Base-by-base conservation (phyloP, 805 yeast genomes). In the Yamadazyma sp. region DNA sequence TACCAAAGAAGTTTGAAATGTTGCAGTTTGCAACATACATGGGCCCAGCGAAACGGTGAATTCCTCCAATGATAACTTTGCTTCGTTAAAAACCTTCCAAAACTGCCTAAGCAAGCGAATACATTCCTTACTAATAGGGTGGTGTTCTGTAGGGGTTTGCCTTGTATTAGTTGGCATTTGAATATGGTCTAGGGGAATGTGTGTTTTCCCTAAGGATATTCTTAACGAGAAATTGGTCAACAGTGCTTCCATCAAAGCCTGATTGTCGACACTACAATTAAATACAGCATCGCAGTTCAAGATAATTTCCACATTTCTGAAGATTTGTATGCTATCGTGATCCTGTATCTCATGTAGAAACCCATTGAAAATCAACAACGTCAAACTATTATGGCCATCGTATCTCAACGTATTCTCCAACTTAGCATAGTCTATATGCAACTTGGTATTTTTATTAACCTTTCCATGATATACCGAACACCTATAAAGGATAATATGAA, bases 31-130 rank as follows among this genome's bases (percentile, higher is more conserved):
- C 21, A 51, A 23, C 6, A 37, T 37, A 6, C 49, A 28, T 6
- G 52, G 48, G 3, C 51, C 49, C 38, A 48, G 47, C 7, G 50
- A 21, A 27, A 57, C 17, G n/a, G 44, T 41, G 25, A 57, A 47
- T 23, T 62, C 62, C 34, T 61, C 67, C 9, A 62, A 26, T 4
- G 48, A 44, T 16, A 58, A 25, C 16, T 52, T 41, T 47, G 16
- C 47, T 33, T 32, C 45, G 15, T 28, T 36, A 15, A 51, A 34
- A 1, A 39, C 36, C 10, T 33, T 31, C 45, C 47, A 39, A 19
- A 48, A 34, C 13, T 37, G 32, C 25, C 41, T 32, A 6, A 44
- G 13, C 3, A 33, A 6, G 12, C 28, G 14, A 3, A 46, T 32
- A 2, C 18, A n/a, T 4, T 30, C 22, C 15, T 34, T 41, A 8